Conservation (phyloP, 2,329 filamentous ascomycete genomes). For the Phialophora tarda region DNA sequence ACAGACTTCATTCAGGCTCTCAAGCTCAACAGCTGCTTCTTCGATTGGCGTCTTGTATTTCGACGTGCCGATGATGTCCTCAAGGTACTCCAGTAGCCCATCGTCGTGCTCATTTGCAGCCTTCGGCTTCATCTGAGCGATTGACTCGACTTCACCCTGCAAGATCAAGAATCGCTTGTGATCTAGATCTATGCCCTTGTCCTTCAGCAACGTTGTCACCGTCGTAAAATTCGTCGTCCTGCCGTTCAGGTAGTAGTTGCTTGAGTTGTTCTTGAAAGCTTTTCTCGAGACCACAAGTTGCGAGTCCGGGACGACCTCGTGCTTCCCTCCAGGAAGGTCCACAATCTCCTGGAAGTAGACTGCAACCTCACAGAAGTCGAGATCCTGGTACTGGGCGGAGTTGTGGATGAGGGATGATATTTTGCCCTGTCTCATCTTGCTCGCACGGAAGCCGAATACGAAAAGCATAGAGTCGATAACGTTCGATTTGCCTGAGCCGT, state of each 20-base stretch:
- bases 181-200: conserved; percentile 90
- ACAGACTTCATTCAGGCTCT: conserved; percentile 91
- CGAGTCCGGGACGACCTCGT: conserved; percentile 80
- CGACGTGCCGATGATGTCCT: conserved; percentile 98
- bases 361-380: conserved; percentile 92
- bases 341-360: conserved; percentile 96
- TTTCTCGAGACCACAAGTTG: conserved; percentile 85
- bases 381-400: conserved; percentile 80
- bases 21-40: conserved; percentile 86
- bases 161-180: conserved; percentile 98
- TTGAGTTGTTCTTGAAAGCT: conserved; percentile 97
- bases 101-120: conserved; percentile 95
- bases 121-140: conserved; percentile 99
- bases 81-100: conserved; percentile 91
- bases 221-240: conserved; percentile 89
- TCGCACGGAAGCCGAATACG: conserved; percentile 98
- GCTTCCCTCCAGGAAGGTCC: conserved; percentile 77
- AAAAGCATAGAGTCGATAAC: conserved; percentile 98
- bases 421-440: conserved; percentile 99
- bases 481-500: conserved; percentile 97
- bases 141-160: conserved; percentile 97
- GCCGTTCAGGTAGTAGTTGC: conserved; percentile 96
- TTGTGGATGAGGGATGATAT: conserved; percentile 98
- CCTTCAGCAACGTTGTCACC: conserved; percentile 84
- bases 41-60: conserved; percentile 98